Base-by-base conservation (phyloP, 164 flowering plant species). In the Paratinospora sagittata region DNA sequence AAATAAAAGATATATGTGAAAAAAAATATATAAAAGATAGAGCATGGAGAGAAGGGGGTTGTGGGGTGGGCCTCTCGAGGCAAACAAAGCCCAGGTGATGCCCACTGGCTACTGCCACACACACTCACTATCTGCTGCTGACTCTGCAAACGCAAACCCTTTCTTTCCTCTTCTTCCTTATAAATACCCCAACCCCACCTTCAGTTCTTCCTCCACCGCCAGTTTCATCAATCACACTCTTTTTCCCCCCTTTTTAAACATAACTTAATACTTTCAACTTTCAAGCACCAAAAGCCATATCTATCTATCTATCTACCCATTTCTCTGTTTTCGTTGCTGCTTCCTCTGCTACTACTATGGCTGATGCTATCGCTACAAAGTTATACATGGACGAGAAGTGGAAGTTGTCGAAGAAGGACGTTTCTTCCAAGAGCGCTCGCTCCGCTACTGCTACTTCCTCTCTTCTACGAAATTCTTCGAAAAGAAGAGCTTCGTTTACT, bases 341-440 rank as follows among this genome's bases (percentile, higher is more conserved):
- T 13, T 17, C 8, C n/a, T 58, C 33, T 27, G 13, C 7, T 65
- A 3, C 26, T 43, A 4, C 66, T 19, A 55, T 68, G 60, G 73
- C 79, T 3, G 66, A 27, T 37, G 72, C 73, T n/a, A 55, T 68
- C 14, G 52, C 70, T 27, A 76, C 83, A 4, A 75, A 73, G 58
- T 75, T 86, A 26, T 85, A 78, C 62, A 65, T 87, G n/a, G 88
- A 87, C 27, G 90, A 86, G 64, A 88, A 90, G 68, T 88, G 90
- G 90, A 88, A 85, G 78, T 70, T 86, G 12, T 85, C 96, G 8
- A 90, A 84, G 82, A 90, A 90, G 62, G 85, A 84, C 66, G 83
- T 81, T n/a, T 78, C 83, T 8, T 79, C 78, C 34, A 82, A 81
- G 64, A 73, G 83, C 3, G 12, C 37, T 17, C 61, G 71, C 34